Conservation (phyloP, 2,329 filamentous ascomycete species). For the Clonostachys byssicola region DNA sequence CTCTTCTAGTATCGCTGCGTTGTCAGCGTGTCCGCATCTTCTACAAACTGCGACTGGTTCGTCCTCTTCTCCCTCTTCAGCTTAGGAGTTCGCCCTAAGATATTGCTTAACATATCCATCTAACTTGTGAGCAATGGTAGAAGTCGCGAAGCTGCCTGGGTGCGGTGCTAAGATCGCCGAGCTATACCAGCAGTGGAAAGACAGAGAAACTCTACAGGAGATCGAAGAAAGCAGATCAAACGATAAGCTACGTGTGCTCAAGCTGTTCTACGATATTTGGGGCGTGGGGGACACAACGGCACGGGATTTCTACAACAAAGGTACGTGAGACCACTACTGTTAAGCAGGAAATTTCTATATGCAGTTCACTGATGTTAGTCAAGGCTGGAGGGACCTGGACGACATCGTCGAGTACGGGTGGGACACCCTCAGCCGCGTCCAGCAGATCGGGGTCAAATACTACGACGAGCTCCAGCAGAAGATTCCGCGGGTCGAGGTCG, state of each 20-base stretch:
- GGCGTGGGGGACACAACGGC: constrained; percentile 85
- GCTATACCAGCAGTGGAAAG: constrained; percentile 71
- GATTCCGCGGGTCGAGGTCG: constrained; percentile 71
- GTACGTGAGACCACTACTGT: constrained; percentile 9
- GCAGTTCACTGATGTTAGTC: neutral
- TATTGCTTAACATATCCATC: neutral
- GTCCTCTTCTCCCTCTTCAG: constrained; percentile 1
- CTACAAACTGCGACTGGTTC: constrained; percentile 36
- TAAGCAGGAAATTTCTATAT: neutral
- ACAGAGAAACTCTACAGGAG: constrained; percentile 56
- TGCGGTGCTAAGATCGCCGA: constrained; percentile 77
- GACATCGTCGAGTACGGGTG: constrained; percentile 84
- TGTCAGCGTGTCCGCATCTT: constrained; percentile 72
- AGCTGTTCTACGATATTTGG: constrained; percentile 80
- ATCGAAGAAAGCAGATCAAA: constrained; percentile 62
- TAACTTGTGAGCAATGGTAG: constrained; percentile 14
- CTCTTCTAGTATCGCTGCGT: constrained; percentile 76
- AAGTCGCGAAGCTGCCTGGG: constrained; percentile 62
- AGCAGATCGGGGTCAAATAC: constrained; percentile 92
- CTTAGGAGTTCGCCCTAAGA: constrained; percentile 1
- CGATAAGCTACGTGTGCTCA: constrained; percentile 58
- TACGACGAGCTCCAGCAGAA: constrained; percentile 77
- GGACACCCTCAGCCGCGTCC: constrained; percentile 68
- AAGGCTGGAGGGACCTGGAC: constrained; percentile 76
- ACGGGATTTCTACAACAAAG: constrained; percentile 71